A percentile compares a stretch with the other conserved stretches of the same genome.
These are phyloP conservation scores for Ananas comosus DNA, from an alignment of 176 grass and related monocot species.

Conservation along the genomic window DNA sequence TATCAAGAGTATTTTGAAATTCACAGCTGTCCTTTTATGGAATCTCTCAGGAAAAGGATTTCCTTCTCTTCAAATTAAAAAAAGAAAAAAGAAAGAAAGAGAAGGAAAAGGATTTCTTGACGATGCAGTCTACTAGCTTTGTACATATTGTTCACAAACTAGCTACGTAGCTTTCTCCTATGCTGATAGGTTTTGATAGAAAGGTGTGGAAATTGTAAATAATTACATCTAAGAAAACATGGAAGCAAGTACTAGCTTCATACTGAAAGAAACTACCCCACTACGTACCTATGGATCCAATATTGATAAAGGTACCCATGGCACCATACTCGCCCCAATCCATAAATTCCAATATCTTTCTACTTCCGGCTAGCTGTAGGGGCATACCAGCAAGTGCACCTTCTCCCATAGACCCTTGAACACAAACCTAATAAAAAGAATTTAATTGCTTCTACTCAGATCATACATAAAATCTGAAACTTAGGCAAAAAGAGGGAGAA, in stretches of 20 bases:
- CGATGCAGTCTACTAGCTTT: too few species aligned
- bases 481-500: neutral
- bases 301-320: slow-evolving; percentile 67
- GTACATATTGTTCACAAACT: too few species aligned
- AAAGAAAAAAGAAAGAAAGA: too few species aligned
- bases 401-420: slow-evolving; percentile 98
- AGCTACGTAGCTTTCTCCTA: too few species aligned
- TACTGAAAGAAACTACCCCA: neutral
- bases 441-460: slow-evolving; percentile 2
- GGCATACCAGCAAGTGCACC: slow-evolving; percentile 92
- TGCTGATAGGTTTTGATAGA: too few species aligned
- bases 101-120: too few species aligned
- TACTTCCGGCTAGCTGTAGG: slow-evolving; percentile 84
- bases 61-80: too few species aligned
- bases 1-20: too few species aligned
- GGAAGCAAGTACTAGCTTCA: neutral
- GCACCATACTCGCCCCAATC: slow-evolving; percentile 92
- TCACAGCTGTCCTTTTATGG: too few species aligned
- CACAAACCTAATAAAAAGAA: slow-evolving; percentile 61
- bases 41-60: too few species aligned
- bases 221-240: neutral
- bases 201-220: too few species aligned
- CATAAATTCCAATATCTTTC: slow-evolving; percentile 96
- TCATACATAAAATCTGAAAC: neutral
- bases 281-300: slow-evolving; percentile 74